A percentile compares a stretch with the other conserved stretches of the same genome.
Evolutionary conservation across 768 basidiomycete genomes (phyloP).

Genomic region (Suillus variegatus): DNA sequence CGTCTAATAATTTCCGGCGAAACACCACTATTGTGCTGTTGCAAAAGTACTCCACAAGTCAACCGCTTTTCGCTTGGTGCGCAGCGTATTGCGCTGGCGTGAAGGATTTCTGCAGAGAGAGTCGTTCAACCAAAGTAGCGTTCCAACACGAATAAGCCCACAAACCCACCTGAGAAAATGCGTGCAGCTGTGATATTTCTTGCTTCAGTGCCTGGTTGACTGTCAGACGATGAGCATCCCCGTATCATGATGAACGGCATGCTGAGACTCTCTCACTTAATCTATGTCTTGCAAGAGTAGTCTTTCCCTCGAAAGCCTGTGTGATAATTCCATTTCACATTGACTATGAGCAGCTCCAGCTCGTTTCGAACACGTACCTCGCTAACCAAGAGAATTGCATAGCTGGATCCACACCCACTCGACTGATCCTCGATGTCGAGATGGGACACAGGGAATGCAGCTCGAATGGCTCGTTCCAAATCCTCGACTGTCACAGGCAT

Average conservation of each 20-base stretch:
- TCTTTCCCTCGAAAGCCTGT: conserved; percentile 77
- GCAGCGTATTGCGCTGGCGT: conserved; percentile 68
- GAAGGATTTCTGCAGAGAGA: conserved; percentile 61
- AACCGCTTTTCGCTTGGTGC: conserved; percentile 37
- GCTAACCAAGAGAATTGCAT: conserved; percentile 74
- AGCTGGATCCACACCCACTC: conserved; percentile 80
- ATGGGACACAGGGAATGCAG: conserved; percentile 62
- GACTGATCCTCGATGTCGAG: conserved; percentile 78
- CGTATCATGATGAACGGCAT: not conserved
- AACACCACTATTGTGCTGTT: not conserved
- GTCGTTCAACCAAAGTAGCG: not conserved
- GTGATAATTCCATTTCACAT: not conserved
- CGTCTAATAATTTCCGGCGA: conserved; percentile 1
- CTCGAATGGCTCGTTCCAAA: conserved; percentile 64
- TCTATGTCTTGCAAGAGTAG: conserved; percentile 75
- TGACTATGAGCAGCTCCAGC: conserved; percentile 6
- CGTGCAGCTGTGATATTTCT: conserved; percentile 80
- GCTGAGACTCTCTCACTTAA: conserved; percentile 48
- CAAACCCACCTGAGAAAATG: conserved; percentile 78
- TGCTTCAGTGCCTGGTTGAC: conserved; percentile 78
- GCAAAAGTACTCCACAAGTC: conserved; percentile 4
- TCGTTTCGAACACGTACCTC: conserved; percentile 44
- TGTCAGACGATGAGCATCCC: conserved; percentile 29
- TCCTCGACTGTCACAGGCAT: conserved; percentile 64
- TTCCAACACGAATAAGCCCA: conserved; percentile 7